Conservation (phyloP, 2,329 filamentous ascomycete genomes). For the Lasiodiplodia sp. region DNA sequence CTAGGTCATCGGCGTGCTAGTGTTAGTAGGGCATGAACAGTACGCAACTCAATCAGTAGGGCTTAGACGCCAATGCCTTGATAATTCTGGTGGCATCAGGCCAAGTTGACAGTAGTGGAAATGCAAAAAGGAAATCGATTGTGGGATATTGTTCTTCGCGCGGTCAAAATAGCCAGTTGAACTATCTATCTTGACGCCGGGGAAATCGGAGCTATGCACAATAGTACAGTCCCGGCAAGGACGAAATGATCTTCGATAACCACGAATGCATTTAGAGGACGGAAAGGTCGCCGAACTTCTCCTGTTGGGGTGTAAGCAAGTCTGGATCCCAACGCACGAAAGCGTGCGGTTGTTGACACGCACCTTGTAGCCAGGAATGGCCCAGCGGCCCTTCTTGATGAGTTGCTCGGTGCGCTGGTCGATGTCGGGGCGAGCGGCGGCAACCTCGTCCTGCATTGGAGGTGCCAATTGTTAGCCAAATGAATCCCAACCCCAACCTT, state of each 20-base stretch:
- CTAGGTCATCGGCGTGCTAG: background rate
- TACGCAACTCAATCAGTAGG: background rate
- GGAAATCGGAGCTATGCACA: constrained; percentile 27
- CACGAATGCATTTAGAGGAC: constrained; percentile 72
- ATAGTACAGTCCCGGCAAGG: constrained; percentile 29
- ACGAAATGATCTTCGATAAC: constrained; percentile 23
- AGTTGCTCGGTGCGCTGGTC: constrained; percentile 95
- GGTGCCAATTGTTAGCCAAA: constrained; percentile 34
- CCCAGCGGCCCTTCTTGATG: constrained; percentile 97
- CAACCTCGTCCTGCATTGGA: constrained; percentile 81
- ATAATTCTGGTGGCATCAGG: background rate
- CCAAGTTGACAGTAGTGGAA: background rate
- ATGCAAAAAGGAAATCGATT: constrained; percentile 18
- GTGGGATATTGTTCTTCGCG: constrained; percentile 27
- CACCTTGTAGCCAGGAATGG: constrained; percentile 98
- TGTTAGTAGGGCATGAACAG: background rate
- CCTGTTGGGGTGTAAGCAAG: constrained; percentile 69
- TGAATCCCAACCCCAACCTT: constrained; percentile 22
- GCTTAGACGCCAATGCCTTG: background rate
- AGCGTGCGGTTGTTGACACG: constrained; percentile 44
- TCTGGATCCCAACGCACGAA: background rate
- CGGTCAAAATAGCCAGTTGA: constrained; percentile 29
- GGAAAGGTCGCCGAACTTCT: constrained; percentile 98
- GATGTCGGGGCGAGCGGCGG: constrained; percentile 91
- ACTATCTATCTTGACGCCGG: constrained; percentile 30